Conservation (phyloP, 2,329 filamentous ascomycete genomes). For the Zymoseptoria crescenta region DNA sequence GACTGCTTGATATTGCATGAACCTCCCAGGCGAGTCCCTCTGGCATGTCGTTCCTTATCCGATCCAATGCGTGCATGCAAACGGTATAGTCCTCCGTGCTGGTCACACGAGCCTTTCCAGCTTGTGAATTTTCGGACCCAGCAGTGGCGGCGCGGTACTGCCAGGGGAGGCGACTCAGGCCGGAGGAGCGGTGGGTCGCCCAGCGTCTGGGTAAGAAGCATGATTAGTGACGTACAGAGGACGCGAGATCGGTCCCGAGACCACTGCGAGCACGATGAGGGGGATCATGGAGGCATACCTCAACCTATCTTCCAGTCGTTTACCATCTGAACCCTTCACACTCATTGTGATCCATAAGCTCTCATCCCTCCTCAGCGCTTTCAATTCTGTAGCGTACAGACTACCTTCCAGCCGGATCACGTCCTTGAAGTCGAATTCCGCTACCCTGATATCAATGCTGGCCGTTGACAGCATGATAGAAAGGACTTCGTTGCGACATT, state of each 20-base stretch:
- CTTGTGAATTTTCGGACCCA: not conserved
- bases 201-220: not conserved
- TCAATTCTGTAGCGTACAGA: slow-evolving; percentile 24
- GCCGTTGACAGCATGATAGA: slow-evolving; percentile 22
- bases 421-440: slow-evolving; percentile 23
- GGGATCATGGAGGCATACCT: not conserved
- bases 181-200: not conserved
- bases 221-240: not conserved
- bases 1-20: not conserved
- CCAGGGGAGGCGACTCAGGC: not conserved
- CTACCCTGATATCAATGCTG: slow-evolving; percentile 11
- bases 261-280: not conserved
- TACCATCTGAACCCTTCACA: slow-evolving; percentile 5
- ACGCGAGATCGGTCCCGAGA: no score
- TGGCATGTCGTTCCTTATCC: not conserved
- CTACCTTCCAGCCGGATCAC: slow-evolving; percentile 16
- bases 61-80: not conserved
- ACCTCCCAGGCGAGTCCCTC: not conserved
- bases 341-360: slow-evolving; percentile 14
- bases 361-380: slow-evolving; percentile 20
- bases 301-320: not conserved
- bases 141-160: not conserved
- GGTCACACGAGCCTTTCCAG: not conserved
- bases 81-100: not conserved
- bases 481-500: slow-evolving; percentile 20